These are phyloP conservation scores for Thuja plicata DNA, from an alignment of 83 land plant genomes.

Conservation along the genomic window DNA sequence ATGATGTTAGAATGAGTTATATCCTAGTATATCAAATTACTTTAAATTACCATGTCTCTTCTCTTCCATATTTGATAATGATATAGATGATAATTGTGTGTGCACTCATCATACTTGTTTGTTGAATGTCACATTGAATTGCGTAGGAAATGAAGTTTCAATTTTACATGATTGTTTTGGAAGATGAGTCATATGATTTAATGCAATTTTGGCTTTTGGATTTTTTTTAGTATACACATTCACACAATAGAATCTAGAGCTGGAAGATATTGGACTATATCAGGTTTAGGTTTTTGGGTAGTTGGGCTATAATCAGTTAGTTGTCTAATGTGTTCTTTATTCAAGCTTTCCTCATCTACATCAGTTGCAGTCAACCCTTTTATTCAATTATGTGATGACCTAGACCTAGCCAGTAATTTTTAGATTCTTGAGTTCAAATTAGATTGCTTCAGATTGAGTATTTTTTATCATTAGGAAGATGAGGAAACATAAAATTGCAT, in stretches of 20 bases:
- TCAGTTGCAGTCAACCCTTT: neutral
- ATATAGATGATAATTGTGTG: neutral
- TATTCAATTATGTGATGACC: neutral
- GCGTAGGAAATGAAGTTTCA: neutral
- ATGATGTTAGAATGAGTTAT: neutral
- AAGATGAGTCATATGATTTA: neutral
- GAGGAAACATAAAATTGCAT: too few relatives aligned
- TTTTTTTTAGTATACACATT: neutral
- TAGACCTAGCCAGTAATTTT: neutral
- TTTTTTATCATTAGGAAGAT: too few relatives aligned
- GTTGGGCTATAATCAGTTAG: neutral
- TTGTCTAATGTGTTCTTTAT: neutral
- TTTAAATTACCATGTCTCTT: too few relatives aligned
- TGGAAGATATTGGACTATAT: neutral
- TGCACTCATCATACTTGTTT: too few relatives aligned
- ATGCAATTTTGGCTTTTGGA: neutral
- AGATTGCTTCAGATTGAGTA: too few relatives aligned
- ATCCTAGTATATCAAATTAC: too few relatives aligned
- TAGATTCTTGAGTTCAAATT: neutral
- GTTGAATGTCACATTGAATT: neutral
- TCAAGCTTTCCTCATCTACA: neutral
- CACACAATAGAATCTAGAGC: neutral
- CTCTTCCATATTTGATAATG: too few relatives aligned
- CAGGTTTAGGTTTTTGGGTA: neutral
- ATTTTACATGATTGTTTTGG: neutral